Conservation (phyloP, 257 asterid genomes). For the Rauvolfia tetraphylla region DNA sequence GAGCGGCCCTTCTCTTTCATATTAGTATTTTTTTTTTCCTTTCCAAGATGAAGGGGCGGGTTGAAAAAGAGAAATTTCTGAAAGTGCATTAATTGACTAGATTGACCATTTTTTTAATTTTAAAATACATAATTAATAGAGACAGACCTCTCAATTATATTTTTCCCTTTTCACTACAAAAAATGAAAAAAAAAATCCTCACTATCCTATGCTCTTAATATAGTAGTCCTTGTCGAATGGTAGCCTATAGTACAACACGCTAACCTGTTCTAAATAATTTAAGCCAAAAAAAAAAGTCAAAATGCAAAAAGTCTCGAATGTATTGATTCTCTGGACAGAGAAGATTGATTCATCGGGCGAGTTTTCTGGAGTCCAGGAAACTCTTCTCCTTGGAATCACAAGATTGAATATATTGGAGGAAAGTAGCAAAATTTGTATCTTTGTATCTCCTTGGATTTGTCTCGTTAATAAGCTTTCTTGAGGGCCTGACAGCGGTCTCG, state of each 20-base stretch:
- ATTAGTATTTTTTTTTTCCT: no score
- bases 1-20: no score
- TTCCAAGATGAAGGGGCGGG: no score
- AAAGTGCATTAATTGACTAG: no score
- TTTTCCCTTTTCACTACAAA: background rate
- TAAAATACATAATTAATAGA: background rate
- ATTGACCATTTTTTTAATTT: no score
- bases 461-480: slow-evolving; percentile 40
- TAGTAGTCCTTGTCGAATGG: slow-evolving; percentile 23
- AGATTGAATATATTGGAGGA: slow-evolving; percentile 44
- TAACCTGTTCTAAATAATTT: slow-evolving; percentile 24
- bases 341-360: slow-evolving; percentile 15
- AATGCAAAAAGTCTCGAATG: slow-evolving; percentile 11
- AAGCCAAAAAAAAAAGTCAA: slow-evolving; percentile 27
- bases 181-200: background rate
- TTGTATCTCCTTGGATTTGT: slow-evolving; percentile 58
- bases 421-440: slow-evolving; percentile 62
- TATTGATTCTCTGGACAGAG: no score
- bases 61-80: no score
- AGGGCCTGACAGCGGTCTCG: slow-evolving; percentile 53
- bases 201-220: background rate
- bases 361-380: slow-evolving; percentile 64
- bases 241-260: slow-evolving; percentile 18
- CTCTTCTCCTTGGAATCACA: slow-evolving; percentile 56
- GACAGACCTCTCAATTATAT: background rate